phyloP scores from a whole-genome alignment of 805 yeast species.

The Spathaspora passalidarum region DNA sequence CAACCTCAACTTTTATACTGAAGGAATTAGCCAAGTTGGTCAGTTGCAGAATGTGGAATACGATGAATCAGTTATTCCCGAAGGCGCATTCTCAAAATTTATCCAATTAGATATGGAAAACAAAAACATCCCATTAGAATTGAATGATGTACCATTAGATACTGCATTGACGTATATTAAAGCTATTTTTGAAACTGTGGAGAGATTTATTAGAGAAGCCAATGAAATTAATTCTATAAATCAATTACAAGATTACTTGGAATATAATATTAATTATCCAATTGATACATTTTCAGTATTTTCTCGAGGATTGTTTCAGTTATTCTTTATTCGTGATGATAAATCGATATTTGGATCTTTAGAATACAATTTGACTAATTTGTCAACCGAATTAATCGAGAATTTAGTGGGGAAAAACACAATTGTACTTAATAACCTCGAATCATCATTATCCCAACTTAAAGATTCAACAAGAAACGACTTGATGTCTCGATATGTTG shows the following conservation, averaged over 20 bases:
- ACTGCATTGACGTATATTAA: slow-evolving; percentile 19
- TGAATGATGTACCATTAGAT: slow-evolving; percentile 18
- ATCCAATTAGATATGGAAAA: slow-evolving; percentile 36
- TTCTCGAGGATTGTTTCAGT: slow-evolving; percentile 62
- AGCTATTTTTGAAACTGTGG: slow-evolving; percentile 18
- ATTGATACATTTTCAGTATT: slow-evolving; percentile 38
- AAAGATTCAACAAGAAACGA: slow-evolving; percentile 7
- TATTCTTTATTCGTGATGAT: slow-evolving; percentile 62
- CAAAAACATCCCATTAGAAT: slow-evolving; percentile 35
- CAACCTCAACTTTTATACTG: slow-evolving; percentile 15
- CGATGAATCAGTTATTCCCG: slow-evolving; percentile 11
- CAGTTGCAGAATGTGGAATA: slow-evolving; percentile 1
- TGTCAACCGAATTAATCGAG: slow-evolving; percentile 36
- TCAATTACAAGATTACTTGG: slow-evolving; percentile 27
- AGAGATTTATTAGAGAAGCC: slow-evolving; percentile 16
- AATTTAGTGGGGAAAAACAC: slow-evolving; percentile 35
- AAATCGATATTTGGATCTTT: slow-evolving; percentile 52
- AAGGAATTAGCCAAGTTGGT: slow-evolving; percentile 13
- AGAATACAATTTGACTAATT: slow-evolving; percentile 17
- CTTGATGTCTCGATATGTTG: slow-evolving; percentile 14
- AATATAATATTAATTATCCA: slow-evolving; percentile 22
- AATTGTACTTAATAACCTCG: slow-evolving; percentile 23
- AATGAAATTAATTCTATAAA: slow-evolving; percentile 15
- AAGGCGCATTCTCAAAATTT: slow-evolving; percentile 31
- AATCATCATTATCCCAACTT: slow-evolving; percentile 7